Percentiles rank a stretch among this genome's conserved stretches.
Conservation (phyloP, 1,284 basidiomycete species). For the Leccinum variabile region DNA sequence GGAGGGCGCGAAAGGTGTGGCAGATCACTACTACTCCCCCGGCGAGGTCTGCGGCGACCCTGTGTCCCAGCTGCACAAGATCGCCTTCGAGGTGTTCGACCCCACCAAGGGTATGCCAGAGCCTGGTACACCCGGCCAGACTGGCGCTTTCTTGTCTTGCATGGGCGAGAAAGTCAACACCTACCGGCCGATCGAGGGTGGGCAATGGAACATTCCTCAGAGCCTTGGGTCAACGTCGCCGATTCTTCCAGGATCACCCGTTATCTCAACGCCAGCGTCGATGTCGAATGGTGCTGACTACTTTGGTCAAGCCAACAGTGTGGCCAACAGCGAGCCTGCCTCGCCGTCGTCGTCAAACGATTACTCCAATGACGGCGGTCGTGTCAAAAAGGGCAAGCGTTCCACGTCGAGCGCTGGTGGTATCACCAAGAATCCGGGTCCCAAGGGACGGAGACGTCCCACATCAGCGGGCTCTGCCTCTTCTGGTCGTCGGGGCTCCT, state of each 20-base stretch:
- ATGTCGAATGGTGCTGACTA: slow-evolving; percentile 58
- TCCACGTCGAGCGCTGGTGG: slow-evolving; percentile 72
- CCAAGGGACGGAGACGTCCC: slow-evolving; percentile 67
- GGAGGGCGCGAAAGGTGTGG: slow-evolving; percentile 78
- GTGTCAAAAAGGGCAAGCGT: slow-evolving; percentile 75
- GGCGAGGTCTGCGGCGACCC: slow-evolving; percentile 92
- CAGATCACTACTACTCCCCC: slow-evolving; percentile 74
- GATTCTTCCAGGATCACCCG: slow-evolving; percentile 62
- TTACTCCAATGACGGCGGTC: slow-evolving; percentile 77
- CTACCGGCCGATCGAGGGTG: slow-evolving; percentile 79
- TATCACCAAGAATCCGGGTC: slow-evolving; percentile 54
- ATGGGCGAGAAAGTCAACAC: slow-evolving; percentile 89
- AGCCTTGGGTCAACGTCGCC: slow-evolving; percentile 57
- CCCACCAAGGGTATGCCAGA: slow-evolving; percentile 65
- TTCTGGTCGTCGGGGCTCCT: slow-evolving; percentile 60
- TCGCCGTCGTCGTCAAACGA: slow-evolving; percentile 67
- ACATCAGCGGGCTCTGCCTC: slow-evolving; percentile 73
- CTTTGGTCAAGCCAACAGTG: slow-evolving; percentile 46
- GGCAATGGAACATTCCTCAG: slow-evolving; percentile 60
- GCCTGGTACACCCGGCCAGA: slow-evolving; percentile 68
- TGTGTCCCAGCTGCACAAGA: slow-evolving; percentile 93
- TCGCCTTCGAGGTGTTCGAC: slow-evolving; percentile 88
- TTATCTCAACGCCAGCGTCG: slow-evolving; percentile 62
- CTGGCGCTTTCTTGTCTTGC: slow-evolving; percentile 81
- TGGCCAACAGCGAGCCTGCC: slow-evolving; percentile 61